These are phyloP conservation scores for Populus hybrid DNA, from an alignment of 441 rosid genomes.

Conservation along the genomic window DNA sequence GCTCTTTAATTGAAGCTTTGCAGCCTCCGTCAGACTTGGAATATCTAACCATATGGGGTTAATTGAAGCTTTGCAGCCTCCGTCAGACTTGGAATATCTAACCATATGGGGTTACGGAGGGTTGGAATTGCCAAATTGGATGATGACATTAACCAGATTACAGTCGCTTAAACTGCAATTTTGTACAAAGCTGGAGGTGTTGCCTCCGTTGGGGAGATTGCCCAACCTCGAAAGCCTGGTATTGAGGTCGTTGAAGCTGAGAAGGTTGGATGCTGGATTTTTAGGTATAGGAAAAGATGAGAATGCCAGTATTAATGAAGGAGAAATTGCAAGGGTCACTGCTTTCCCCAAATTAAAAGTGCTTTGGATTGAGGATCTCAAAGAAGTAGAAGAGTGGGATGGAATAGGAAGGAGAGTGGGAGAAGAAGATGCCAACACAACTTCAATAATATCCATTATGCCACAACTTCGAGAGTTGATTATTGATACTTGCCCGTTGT, in stretches of 20 bases:
- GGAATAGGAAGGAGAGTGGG: not conserved
- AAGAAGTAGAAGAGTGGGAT: conserved; percentile 9
- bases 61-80: too few relatives aligned
- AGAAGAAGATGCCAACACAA: not conserved
- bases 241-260: accelerated
- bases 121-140: too few relatives aligned
- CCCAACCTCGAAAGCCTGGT: not conserved
- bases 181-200: not conserved
- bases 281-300: not conserved
- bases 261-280: not conserved
- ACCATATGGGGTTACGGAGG: too few relatives aligned
- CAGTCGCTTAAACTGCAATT: accelerated
- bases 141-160: not conserved
- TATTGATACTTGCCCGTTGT: too few relatives aligned
- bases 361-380: accelerated
- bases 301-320: too few relatives aligned
- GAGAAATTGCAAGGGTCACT: not conserved
- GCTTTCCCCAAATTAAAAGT: conserved; percentile 2
- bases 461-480: too few relatives aligned
- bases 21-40: too few relatives aligned
- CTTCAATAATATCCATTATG: not conserved
- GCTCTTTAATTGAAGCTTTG: too few relatives aligned
- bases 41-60: too few relatives aligned
- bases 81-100: too few relatives aligned
- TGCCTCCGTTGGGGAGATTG: not conserved